A percentile compares a stretch with the other conserved stretches of the same genome.
Conservation (phyloP, 148 eudicot species). For the Cornus controversa region DNA sequence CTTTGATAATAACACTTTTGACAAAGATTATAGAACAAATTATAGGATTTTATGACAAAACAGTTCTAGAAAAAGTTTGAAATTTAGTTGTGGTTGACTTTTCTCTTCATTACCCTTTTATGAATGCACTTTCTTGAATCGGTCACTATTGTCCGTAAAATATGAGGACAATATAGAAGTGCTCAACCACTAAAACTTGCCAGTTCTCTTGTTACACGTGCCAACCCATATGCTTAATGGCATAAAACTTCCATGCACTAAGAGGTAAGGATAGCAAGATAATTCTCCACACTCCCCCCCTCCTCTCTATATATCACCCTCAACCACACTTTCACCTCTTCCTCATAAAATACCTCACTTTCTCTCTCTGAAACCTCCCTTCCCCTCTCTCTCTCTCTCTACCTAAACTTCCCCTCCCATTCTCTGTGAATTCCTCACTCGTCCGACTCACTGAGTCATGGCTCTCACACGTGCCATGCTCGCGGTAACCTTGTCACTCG, state of each 20-base stretch:
- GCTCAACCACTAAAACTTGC: conserved; percentile 2
- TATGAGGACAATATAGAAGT: neutral
- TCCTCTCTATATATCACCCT: conserved; percentile 10
- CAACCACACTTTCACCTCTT: conserved; percentile 5
- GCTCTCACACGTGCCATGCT: conserved; percentile 18
- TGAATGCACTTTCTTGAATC: neutral
- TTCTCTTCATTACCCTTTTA: too few species aligned
- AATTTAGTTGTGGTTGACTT: neutral
- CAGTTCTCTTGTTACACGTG: neutral
- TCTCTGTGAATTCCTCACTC: neutral
- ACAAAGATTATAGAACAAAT: neutral
- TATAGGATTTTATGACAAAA: neutral
- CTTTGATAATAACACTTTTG: too few species aligned
- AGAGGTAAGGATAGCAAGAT: neutral
- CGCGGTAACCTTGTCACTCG: conserved; percentile 8
- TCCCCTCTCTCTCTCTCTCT: neutral
- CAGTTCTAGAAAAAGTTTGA: neutral
- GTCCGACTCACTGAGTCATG: conserved; percentile 5
- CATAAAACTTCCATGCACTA: neutral
- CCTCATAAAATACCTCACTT: neutral
- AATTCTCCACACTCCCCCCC: neutral
- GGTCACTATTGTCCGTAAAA: too few species aligned
- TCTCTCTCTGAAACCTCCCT: neutral
- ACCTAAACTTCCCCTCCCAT: too few species aligned
- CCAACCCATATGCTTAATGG: neutral